A percentile compares a stretch with the other conserved stretches of the same genome.
Conservation (phyloP, 2,329 filamentous ascomycete genomes). For the Cladosporium halotolerans region DNA sequence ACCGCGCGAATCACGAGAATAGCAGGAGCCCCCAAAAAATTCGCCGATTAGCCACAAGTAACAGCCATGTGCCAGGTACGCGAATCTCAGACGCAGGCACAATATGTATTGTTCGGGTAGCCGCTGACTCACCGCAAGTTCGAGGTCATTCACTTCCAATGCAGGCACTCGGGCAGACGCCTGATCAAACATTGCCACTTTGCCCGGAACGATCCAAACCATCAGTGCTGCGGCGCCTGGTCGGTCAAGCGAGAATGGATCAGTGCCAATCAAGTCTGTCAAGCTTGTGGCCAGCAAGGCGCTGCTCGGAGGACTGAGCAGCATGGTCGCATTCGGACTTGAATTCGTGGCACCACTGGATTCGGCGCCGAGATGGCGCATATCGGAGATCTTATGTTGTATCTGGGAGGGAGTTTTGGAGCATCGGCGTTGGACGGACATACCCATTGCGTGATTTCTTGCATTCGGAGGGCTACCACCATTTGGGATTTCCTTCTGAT, state of each 20-base stretch:
- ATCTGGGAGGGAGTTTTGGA: conserved; percentile 10
- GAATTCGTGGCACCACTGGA: background rate
- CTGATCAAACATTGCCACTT: conserved; percentile 68
- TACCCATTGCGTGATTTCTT: conserved; percentile 27
- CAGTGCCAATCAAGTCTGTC: conserved; percentile 51
- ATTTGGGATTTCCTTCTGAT: background rate
- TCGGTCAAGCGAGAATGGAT: conserved; percentile 54
- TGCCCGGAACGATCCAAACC: conserved; percentile 64
- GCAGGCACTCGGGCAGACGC: conserved; percentile 54
- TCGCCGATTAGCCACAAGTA: conserved; percentile 1
- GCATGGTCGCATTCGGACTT: background rate
- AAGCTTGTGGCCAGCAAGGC: conserved; percentile 25
- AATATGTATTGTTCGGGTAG: background rate
- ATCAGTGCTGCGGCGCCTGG: conserved; percentile 64
- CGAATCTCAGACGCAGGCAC: background rate
- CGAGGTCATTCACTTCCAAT: conserved; percentile 62
- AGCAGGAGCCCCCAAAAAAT: background rate
- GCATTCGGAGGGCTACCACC: background rate
- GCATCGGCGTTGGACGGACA: conserved; percentile 22
- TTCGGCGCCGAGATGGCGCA: background rate
- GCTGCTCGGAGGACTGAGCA: conserved; percentile 22
- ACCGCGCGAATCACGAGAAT: background rate
- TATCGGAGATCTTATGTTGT: background rate
- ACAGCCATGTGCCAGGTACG: conserved; percentile 13
- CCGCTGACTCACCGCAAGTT: conserved; percentile 55